Evolutionary conservation across 176 grass and related monocot genomes (phyloP), one percentile per base, ranked within the genome.

Genomic region (Rhynchospora pubera): DNA sequence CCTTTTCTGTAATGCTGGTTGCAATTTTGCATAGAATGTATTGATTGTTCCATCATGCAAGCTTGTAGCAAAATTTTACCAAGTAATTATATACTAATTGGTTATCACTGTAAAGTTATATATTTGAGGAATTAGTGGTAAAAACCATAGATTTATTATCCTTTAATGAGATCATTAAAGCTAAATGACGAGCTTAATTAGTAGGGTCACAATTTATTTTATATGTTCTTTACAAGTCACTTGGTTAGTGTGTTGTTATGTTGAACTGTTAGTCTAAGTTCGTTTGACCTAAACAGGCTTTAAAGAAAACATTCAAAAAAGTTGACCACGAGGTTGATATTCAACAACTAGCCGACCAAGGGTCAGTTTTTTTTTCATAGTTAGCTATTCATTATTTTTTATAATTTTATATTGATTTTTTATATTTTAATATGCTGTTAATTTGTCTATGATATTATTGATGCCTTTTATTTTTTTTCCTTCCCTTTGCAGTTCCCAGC

Each of bases 251-350:
- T 22, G 47, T 70, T 45, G 1, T 39, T 0, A n/a, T 18, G 5
- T 43, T 8, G 14, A 71, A 18, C 0, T 64, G 22, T 30, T 23
- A 42, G 34, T 77, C 19, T 48, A 67, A 26, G 28, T 81, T 77
- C 18, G 16, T 61, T 76, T 5, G n/a, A 53, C 63, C 15, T 23
- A 45, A 42, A 26, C 61, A 88, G 86, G 75, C 82, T 56, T 62
- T 88, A 42, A 88, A 81, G 43, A 88, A 88, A 73, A 80, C 82
- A 73, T 88, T 84, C 65, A 85, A 88, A 68, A 88, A 88, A 70
- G 28, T 81, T 59, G 82, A 88, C 21, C 86, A 88, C 32, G 86
- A 88, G 55, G 86, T 88, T 22, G 71, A 88, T 47, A 84, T 88
- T 47, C 76, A 88, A 62, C 70, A 88, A 30, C 72, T 88, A 64